phyloP scores from a whole-genome alignment of 2,329 filamentous ascomycete genomes.

The Hysterium pulicare region DNA sequence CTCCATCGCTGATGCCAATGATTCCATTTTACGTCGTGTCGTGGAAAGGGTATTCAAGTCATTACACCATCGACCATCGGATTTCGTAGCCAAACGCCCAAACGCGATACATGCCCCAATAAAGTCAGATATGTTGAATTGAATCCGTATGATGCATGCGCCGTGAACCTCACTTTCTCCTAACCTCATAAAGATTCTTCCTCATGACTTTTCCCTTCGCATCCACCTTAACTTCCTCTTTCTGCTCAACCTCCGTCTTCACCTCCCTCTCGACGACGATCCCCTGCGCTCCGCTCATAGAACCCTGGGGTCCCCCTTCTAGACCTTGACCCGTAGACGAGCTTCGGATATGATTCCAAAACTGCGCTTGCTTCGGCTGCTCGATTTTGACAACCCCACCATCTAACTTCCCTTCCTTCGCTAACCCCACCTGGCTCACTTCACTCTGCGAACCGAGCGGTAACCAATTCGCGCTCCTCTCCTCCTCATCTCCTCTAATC shows the following conservation, averaged over 20 bases:
- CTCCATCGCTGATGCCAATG: too few relatives aligned
- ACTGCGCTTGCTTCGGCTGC: conserved; percentile 11
- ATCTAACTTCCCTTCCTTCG: neutral
- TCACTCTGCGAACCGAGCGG: conserved; percentile 11
- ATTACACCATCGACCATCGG: too few relatives aligned
- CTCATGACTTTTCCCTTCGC: conserved; percentile 23
- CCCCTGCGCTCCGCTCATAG: neutral
- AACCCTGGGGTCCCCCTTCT: conserved; percentile 3
- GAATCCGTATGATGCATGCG: too few relatives aligned
- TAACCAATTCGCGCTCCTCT: neutral
- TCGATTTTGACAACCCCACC: neutral
- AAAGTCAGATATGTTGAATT: too few relatives aligned
- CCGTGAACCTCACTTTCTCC: conserved; percentile 17
- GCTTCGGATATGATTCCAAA: conserved; percentile 22
- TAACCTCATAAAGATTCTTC: conserved; percentile 30
- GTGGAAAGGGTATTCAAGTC: too few relatives aligned
- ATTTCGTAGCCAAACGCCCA: too few relatives aligned
- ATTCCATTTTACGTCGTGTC: too few relatives aligned
- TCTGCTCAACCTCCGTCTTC: conserved; percentile 1
- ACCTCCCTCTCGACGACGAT: conserved; percentile 2
- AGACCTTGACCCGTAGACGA: conserved; percentile 10
- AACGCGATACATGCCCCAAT: too few relatives aligned
- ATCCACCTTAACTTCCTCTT: conserved; percentile 4
- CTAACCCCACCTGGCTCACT: conserved; percentile 2
- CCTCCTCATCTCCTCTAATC: too few relatives aligned